Conservation (phyloP, 371 early-diverging fungal species). For the Syncephalis plumigaleata region DNA sequence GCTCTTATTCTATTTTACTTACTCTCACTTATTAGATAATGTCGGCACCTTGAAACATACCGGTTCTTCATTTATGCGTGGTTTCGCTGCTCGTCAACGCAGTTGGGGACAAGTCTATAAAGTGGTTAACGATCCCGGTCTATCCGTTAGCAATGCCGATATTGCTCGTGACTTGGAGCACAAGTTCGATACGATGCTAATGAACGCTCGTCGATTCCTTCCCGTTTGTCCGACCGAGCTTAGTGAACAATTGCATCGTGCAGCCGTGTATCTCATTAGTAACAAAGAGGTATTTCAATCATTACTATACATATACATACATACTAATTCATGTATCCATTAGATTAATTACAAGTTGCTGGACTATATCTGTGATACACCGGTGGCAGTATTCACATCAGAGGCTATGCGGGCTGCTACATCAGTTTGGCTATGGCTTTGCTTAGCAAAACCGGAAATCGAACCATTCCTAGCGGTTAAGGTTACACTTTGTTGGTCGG, state of each 20-base stretch:
- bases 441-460: slow-evolving; percentile 52
- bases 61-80: slow-evolving; percentile 15
- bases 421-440: slow-evolving; percentile 75
- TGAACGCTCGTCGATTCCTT: neutral
- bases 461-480: slow-evolving; percentile 65
- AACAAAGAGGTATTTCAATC: slow-evolving; percentile 4
- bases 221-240: slow-evolving; percentile 9
- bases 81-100: slow-evolving; percentile 21
- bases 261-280: slow-evolving; percentile 11
- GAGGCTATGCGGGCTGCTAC: slow-evolving; percentile 60
- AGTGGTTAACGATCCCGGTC: slow-evolving; percentile 9
- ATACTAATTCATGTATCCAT: slow-evolving; percentile 4
- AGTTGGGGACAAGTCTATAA: slow-evolving; percentile 41
- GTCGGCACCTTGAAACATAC: neutral
- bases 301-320: too few relatives aligned
- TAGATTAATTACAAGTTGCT: slow-evolving; percentile 50
- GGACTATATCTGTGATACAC: slow-evolving; percentile 67
- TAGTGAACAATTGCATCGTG: slow-evolving; percentile 25
- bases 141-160: too few relatives aligned
- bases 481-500: slow-evolving; percentile 66
- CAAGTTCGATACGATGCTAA: too few relatives aligned
- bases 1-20: neutral
- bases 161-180: too few relatives aligned
- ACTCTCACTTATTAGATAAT: neutral
- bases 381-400: slow-evolving; percentile 62